Percentiles rank a stretch among this genome's conserved stretches.
phyloP scores from a whole-genome alignment of 192 early-diverging fungal genomes.

The Backusella westeae region DNA sequence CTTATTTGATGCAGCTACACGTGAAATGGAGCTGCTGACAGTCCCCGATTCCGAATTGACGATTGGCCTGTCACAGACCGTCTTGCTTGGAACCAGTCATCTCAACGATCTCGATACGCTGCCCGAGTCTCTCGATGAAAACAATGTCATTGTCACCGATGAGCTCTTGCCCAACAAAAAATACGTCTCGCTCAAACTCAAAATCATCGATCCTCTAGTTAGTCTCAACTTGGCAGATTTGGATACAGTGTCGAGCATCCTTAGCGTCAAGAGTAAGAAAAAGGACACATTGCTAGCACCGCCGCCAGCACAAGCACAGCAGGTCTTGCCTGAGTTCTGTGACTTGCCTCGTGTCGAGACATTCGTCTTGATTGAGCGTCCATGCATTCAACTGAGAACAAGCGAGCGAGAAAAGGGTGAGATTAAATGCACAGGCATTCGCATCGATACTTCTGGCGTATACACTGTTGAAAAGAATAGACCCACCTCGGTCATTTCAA shows the following conservation, averaged over 20 bases:
- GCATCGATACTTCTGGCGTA: background rate
- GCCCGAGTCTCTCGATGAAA: background rate
- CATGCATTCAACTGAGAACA: background rate
- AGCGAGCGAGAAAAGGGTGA: background rate
- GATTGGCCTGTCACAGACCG: background rate
- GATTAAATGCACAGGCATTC: background rate
- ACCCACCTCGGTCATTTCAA: background rate
- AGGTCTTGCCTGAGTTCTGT: background rate
- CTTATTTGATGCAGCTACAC: background rate
- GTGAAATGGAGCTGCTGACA: background rate
- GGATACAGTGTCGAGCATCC: background rate
- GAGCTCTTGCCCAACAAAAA: background rate
- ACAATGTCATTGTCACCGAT: background rate
- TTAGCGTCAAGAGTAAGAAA: background rate
- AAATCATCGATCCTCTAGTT: background rate
- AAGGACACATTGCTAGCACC: background rate
- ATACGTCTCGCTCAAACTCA: background rate
- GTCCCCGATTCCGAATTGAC: background rate
- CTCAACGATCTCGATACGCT: background rate
- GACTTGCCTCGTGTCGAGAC: background rate
- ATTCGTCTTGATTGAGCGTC: background rate
- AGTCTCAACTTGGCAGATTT: background rate
- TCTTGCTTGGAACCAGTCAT: background rate
- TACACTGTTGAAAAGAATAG: slow-evolving; percentile 3
- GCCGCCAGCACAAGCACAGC: background rate